phyloP scores from a whole-genome alignment of 1,139 yeast genomes.

The Suhomyces taliae region DNA sequence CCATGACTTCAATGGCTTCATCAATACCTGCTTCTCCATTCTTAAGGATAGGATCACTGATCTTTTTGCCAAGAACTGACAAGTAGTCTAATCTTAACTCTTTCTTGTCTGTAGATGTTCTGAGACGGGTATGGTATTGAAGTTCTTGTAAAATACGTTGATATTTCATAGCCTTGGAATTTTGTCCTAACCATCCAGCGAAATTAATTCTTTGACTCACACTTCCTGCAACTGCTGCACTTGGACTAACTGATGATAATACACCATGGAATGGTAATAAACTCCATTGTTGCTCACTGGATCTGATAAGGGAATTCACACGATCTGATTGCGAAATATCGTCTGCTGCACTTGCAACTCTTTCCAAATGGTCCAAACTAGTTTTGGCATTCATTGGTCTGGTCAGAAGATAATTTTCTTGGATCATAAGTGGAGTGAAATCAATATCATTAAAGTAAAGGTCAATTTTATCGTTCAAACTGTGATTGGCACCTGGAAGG shows the following conservation, averaged over 20 bases:
- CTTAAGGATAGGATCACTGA: conserved; percentile 55
- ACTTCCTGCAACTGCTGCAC: conserved; percentile 73
- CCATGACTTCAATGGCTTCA: conserved; percentile 69
- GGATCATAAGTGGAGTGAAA: conserved; percentile 92
- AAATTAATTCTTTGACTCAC: conserved; percentile 71
- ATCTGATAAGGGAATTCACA: conserved; percentile 77
- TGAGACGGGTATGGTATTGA: conserved; percentile 81
- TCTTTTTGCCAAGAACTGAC: conserved; percentile 57
- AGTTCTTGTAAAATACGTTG: conserved; percentile 79
- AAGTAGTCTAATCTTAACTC: conserved; percentile 80
- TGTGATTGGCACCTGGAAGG: conserved; percentile 50
- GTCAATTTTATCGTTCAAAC: conserved; percentile 81
- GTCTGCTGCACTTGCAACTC: conserved; percentile 79
- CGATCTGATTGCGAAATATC: conserved; percentile 80
- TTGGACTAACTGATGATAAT: conserved; percentile 82
- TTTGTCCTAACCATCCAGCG: conserved; percentile 88
- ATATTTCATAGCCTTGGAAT: conserved; percentile 80
- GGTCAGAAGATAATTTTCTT: conserved; percentile 82
- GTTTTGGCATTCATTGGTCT: conserved; percentile 48
- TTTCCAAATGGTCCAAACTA: conserved; percentile 52
- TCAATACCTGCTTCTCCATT: conserved; percentile 63
- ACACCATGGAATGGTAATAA: conserved; percentile 90
- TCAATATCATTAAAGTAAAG: conserved; percentile 94
- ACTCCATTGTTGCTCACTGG: conserved; percentile 95
- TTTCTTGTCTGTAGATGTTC: conserved; percentile 71